Base-by-base conservation (phyloP, 2,329 filamentous ascomycete species). In the Aspergillus flavus region DNA sequence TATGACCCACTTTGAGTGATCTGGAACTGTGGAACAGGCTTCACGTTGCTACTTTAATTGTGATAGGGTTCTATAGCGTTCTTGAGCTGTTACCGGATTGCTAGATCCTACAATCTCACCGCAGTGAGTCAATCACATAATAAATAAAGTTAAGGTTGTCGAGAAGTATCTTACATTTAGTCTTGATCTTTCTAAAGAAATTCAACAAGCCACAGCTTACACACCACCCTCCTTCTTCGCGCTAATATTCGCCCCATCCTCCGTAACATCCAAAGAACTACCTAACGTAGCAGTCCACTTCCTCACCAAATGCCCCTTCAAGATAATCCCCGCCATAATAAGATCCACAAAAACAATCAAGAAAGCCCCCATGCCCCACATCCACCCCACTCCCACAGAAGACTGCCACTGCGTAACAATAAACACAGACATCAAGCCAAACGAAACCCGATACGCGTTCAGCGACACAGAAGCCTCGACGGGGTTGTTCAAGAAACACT, bases 401-500 rank as follows among this genome's bases (percentile, higher is more conserved):
- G 23, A 19, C 46, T 59, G 57, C 57, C 57, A 59, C 23, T 59
- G 57, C 46, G 57, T 59, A 5, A 59, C 57, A 16, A 59, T 59
- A 36, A 59, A 59, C 46, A 59, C 57, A 5, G 57, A 59, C 57
- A 59, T 59, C 23, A 59, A 26, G 2, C 57, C 57, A 14, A 59
- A 59, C 4, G 46, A 53, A 4, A 59, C 46, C 16, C 57, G 57
- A 23, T 59, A 59, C 34, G 57, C 57, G 7, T 59, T 59, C 4
- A 59, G 28, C 45, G 57, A 59, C 30, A 59, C 57, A 2, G 57
- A 59, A 2, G 57, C 57, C 57, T 59, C 57, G 2, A 59, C 57
- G 21, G 57, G 57, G 23, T 59, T 53, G 7, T 72, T 66, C 1
- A 72, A 72, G 68, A 82, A 82, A 57, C 72, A 71, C 26, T 73